These are phyloP conservation scores for Aspergillus fumigatiaffinis DNA, from an alignment of 2,329 filamentous ascomycete genomes.

Conservation along the genomic window DNA sequence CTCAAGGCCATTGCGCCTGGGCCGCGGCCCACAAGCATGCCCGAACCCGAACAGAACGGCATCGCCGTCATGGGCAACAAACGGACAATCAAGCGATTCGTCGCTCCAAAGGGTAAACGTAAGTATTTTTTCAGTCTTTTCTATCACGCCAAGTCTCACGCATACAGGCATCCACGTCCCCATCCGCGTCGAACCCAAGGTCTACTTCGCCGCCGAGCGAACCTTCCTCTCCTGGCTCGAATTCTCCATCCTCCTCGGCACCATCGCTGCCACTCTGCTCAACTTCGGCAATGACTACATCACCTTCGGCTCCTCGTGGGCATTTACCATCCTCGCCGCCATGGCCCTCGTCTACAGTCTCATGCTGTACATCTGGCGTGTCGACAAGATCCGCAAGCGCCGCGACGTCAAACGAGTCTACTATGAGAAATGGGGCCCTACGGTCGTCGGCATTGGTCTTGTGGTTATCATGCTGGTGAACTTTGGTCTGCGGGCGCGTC, in stretches of 20 bases:
- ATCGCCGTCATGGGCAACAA: conserved; percentile 40
- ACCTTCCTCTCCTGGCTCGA: conserved; percentile 98
- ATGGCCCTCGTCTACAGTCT: conserved; percentile 78
- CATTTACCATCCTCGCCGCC: conserved; percentile 79
- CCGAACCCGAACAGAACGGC: conserved; percentile 35
- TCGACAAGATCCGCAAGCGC: conserved; percentile 75
- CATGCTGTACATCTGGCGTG: conserved; percentile 81
- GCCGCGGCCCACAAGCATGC: conserved; percentile 49
- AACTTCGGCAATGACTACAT: conserved; percentile 66
- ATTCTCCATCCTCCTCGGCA: conserved; percentile 90
- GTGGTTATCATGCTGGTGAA: conserved; percentile 72
- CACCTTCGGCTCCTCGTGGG: conserved; percentile 66
- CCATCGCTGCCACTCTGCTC: conserved; percentile 76
- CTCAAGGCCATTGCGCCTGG: conserved; percentile 46
- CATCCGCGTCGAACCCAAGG: conserved; percentile 93
- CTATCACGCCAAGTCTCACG: conserved; percentile 7
- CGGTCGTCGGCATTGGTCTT: conserved; percentile 67
- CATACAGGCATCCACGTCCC: conserved; percentile 82
- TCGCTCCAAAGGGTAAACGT: conserved; percentile 54
- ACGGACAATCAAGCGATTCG: conserved; percentile 54
- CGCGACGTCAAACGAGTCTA: conserved; percentile 72
- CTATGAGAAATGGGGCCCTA: conserved; percentile 86
- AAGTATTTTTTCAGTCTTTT: conserved; percentile 15
- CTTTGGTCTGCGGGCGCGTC: conserved; percentile 72
- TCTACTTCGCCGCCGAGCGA: conserved; percentile 92